Conservation (phyloP, 768 basidiomycete genomes). For the Suillus weaverae region DNA sequence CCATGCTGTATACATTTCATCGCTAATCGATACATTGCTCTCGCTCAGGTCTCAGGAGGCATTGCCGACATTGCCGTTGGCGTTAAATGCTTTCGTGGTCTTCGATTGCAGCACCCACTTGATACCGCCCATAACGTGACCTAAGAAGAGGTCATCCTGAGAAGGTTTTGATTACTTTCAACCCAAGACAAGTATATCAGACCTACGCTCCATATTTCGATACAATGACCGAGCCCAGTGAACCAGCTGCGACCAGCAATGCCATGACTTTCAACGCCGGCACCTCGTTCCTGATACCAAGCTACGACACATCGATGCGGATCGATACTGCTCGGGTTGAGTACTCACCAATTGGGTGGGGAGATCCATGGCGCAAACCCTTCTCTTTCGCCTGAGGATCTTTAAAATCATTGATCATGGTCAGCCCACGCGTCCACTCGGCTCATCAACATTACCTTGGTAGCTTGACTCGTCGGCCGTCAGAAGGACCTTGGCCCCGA, state of each 20-base stretch:
- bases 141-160: conserved; percentile 66
- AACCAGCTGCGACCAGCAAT: conserved; percentile 78
- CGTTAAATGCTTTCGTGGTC: conserved; percentile 68
- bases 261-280: conserved; percentile 53
- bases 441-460: conserved; percentile 38
- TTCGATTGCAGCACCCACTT: conserved; percentile 70
- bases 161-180: conserved; percentile 4
- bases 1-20: conserved; percentile 28
- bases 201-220: conserved; percentile 73
- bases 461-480: conserved; percentile 68
- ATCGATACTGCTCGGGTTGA: conserved; percentile 2
- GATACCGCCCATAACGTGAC: conserved; percentile 75
- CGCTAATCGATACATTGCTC: conserved; percentile 21
- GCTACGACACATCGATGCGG: conserved; percentile 42
- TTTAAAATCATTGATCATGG: conserved; percentile 8
- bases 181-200: neutral
- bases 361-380: conserved; percentile 63
- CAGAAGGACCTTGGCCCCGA: conserved; percentile 64
- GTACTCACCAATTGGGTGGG: conserved; percentile 72
- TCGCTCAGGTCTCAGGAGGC: conserved; percentile 12
- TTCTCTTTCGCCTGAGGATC: conserved; percentile 28
- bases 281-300: conserved; percentile 80
- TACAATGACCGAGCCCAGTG: conserved; percentile 77
- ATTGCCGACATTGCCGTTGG: conserved; percentile 60
- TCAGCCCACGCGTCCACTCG: neutral